Percentiles rank a stretch among this genome's conserved stretches.
Evolutionary conservation across 2,329 filamentous ascomycete genomes (phyloP).

Genomic region (Aspergillus puulaauensis): DNA sequence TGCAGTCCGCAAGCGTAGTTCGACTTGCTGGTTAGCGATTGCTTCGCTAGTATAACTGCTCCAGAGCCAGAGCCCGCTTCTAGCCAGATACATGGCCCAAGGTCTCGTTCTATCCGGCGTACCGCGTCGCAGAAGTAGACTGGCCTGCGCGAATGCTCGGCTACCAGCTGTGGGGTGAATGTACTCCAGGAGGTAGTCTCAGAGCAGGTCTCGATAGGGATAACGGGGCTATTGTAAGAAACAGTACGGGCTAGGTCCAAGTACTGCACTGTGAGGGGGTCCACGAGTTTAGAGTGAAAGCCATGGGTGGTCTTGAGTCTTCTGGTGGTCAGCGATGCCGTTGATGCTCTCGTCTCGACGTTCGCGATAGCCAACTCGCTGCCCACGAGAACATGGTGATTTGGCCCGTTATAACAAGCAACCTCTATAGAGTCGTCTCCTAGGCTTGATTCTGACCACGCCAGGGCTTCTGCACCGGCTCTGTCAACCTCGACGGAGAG

Average conservation of each 20-base stretch:
- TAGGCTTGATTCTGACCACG: not conserved
- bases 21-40: not conserved
- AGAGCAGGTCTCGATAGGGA: constrained; percentile 23
- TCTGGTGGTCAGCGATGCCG: constrained; percentile 21
- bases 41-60: not conserved
- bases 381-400: constrained; percentile 46
- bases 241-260: constrained; percentile 24
- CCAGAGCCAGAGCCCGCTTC: not conserved
- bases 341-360: not conserved
- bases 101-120: not conserved
- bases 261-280: constrained; percentile 32
- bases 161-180: not conserved
- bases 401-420: constrained; percentile 51
- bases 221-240: constrained; percentile 30
- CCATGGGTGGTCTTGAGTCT: constrained; percentile 48
- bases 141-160: not conserved
- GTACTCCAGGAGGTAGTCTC: not conserved
- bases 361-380: constrained; percentile 30
- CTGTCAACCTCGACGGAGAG: constrained; percentile 22
- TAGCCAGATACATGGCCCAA: not conserved
- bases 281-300: constrained; percentile 48
- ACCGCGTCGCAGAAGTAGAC: not conserved
- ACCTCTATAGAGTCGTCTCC: constrained; percentile 25
- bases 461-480: constrained; percentile 19
- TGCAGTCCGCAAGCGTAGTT: too few species aligned